Percentiles rank a stretch among this genome's conserved stretches.
Conservation (phyloP, 73 alveolate species). For the Tetrahymena malaccensis region DNA sequence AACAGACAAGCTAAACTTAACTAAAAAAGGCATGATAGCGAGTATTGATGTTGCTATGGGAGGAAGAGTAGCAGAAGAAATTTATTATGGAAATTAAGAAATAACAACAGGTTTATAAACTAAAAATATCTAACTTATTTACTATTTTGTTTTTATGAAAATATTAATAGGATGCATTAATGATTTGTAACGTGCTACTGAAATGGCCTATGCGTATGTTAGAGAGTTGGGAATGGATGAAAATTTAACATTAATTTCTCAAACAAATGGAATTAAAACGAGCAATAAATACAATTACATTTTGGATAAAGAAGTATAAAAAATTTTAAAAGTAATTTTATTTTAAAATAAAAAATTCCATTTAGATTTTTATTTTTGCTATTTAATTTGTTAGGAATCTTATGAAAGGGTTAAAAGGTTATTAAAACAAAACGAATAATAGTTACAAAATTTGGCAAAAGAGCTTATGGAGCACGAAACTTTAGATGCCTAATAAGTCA, state of each 20-base stretch:
- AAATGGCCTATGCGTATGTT: slow-evolving; percentile 26
- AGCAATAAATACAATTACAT: slow-evolving; percentile 17
- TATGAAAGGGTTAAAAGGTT: slow-evolving; percentile 17
- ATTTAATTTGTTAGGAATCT: background rate
- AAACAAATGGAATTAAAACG: slow-evolving; percentile 12
- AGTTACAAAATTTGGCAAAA: background rate
- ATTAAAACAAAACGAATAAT: background rate
- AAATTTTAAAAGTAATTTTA: slow-evolving; percentile 3
- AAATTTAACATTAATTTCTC: background rate
- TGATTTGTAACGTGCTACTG: slow-evolving; percentile 35
- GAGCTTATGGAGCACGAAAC: background rate
- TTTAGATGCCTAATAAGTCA: background rate
- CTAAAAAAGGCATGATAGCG: slow-evolving; percentile 13
- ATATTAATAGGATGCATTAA: background rate
- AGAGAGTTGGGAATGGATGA: slow-evolving; percentile 29
- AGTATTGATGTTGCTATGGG: slow-evolving; percentile 41
- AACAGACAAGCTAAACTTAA: background rate
- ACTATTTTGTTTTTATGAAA: background rate
- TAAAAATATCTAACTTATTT: background rate
- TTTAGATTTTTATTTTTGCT: too few relatives aligned
- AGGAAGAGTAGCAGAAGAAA: slow-evolving; percentile 44
- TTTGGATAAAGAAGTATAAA: slow-evolving; percentile 11
- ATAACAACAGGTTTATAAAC: slow-evolving; percentile 14
- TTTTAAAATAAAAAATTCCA: too few relatives aligned
- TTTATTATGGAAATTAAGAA: slow-evolving; percentile 30